Evolutionary conservation across 805 yeast genomes (phyloP).

Genomic region (Hanseniaspora nectarophila): DNA sequence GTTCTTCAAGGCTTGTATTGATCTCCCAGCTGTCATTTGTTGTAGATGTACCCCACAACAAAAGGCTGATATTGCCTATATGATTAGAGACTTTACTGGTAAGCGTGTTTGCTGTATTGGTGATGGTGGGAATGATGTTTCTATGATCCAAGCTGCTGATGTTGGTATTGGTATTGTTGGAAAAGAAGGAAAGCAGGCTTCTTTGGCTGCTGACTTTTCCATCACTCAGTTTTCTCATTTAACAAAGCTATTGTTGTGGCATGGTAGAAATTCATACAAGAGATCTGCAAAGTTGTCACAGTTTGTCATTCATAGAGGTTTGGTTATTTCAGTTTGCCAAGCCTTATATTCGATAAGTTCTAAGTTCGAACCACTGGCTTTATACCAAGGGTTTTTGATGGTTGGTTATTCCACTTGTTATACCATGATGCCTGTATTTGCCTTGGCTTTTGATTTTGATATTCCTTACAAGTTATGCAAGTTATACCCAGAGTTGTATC

Average conservation of each 20-base stretch:
- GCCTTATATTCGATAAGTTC: constrained; percentile 84
- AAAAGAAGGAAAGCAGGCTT: constrained; percentile 95
- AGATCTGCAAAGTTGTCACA: constrained; percentile 91
- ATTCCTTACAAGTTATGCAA: constrained; percentile 80
- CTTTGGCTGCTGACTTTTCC: constrained; percentile 92
- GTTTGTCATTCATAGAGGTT: constrained; percentile 92
- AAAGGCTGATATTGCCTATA: constrained; percentile 83
- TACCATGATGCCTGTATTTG: constrained; percentile 97
- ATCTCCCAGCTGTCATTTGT: constrained; percentile 88
- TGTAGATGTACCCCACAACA: constrained; percentile 98
- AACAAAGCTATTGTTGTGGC: constrained; percentile 85
- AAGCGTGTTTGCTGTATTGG: constrained; percentile 95
- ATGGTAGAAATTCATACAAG: constrained; percentile 93
- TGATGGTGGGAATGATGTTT: constrained; percentile 98
- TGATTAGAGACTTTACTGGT: constrained; percentile 67
- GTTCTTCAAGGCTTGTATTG: constrained; percentile 65
- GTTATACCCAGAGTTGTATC: constrained; percentile 86
- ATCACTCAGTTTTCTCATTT: constrained; percentile 82
- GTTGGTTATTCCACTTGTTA: constrained; percentile 96
- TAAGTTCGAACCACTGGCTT: constrained; percentile 81
- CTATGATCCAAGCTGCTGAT: constrained; percentile 97
- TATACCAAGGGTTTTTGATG: constrained; percentile 94
- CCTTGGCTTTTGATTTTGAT: constrained; percentile 81
- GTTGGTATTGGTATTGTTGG: constrained; percentile 99
- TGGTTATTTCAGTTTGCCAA: constrained; percentile 86